Conservation (phyloP, 306 rosid genomes). For the Parietaria judaica region DNA sequence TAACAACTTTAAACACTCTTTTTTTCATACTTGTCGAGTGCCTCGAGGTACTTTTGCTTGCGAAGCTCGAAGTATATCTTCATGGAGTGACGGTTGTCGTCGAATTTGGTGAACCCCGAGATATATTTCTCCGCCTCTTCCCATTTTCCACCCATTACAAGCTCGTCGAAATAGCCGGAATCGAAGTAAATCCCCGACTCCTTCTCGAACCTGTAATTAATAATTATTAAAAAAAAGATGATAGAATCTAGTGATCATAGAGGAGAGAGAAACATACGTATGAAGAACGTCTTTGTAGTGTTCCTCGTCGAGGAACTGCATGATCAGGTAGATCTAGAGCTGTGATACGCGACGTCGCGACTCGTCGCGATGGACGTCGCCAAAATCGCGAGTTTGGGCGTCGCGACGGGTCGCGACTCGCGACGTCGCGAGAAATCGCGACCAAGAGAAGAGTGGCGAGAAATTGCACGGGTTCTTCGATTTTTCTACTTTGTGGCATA, state of each 20-base stretch:
- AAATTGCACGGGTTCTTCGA: no score
- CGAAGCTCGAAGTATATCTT: conserved; percentile 93
- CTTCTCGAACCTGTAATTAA: conserved; percentile 64
- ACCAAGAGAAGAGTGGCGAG: no score
- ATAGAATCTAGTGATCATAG: not conserved
- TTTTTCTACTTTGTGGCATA: no score
- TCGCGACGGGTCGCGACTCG: no score
- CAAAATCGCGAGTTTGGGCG: no score
- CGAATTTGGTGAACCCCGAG: conserved; percentile 76
- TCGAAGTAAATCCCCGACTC: conserved; percentile 87
- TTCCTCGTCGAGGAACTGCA: conserved; percentile 90
- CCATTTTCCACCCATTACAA: conserved; percentile 75
- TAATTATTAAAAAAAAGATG: not conserved
- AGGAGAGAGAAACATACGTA: conserved; percentile 40
- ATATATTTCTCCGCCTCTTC: conserved; percentile 80
- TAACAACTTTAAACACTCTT: not conserved
- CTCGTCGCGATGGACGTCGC: no score
- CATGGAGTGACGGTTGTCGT: conserved; percentile 86
- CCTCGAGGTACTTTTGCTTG: conserved; percentile 92
- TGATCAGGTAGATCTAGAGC: conserved; percentile 77
- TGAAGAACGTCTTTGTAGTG: conserved; percentile 83
- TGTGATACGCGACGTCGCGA: no score
- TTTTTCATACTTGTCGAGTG: conserved; percentile 64
- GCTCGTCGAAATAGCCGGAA: conserved; percentile 78
- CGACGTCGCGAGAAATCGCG: no score